phyloP scores from a whole-genome alignment of 1,139 yeast genomes.

The Suhomyces taliae region DNA sequence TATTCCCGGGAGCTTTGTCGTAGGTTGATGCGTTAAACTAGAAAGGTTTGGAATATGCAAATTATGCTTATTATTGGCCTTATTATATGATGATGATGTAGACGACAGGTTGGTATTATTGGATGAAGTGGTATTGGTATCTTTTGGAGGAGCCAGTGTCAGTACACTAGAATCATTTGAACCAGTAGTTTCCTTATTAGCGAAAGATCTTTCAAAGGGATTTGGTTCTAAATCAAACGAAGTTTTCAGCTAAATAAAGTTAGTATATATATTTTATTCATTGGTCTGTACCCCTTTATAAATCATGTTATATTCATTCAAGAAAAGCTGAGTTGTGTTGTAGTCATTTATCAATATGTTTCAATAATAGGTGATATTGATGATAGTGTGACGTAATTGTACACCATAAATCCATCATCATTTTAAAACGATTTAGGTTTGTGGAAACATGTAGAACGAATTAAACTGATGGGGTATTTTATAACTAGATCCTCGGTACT shows the following conservation, averaged over 20 bases:
- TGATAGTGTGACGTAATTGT: constrained; percentile 9
- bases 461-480: too few species aligned
- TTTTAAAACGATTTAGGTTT: too few species aligned
- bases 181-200: constrained; percentile 42
- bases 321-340: too few species aligned
- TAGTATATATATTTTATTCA: too few species aligned
- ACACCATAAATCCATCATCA: neutral
- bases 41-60: constrained; percentile 38
- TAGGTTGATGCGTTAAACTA: constrained; percentile 17
- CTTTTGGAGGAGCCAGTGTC: constrained; percentile 1
- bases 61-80: constrained; percentile 36
- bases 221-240: constrained; percentile 84
- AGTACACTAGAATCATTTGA: constrained; percentile 4
- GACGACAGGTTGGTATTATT: constrained; percentile 2
- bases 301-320: too few species aligned
- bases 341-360: too few species aligned
- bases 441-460: too few species aligned
- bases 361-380: too few species aligned
- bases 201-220: constrained; percentile 94
- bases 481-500: neutral
- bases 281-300: too few species aligned
- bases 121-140: constrained; percentile 5
- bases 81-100: constrained; percentile 15
- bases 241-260: constrained; percentile 34
- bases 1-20: constrained; percentile 39